These are phyloP conservation scores for Spinacia oleracea DNA, from an alignment of 179 eudicot genomes.

Conservation along the genomic window DNA sequence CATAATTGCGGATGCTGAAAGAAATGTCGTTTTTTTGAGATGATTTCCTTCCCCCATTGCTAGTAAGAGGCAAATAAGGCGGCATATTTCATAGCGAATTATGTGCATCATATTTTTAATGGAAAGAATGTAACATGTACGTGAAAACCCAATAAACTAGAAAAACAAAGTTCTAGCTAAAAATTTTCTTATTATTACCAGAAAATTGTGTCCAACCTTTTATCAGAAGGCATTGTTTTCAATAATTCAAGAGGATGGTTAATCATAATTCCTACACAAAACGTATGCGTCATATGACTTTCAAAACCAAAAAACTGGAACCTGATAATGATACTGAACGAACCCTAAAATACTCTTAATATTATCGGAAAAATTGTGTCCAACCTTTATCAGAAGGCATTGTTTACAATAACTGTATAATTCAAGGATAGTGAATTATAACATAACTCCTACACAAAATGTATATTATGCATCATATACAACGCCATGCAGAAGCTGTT, in stretches of 20 bases:
- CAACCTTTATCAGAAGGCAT: background rate
- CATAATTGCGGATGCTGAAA: too few relatives aligned
- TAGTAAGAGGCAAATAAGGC: too few relatives aligned
- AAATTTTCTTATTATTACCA: background rate
- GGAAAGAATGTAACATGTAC: background rate
- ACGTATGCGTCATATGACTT: slow-evolving; percentile 1
- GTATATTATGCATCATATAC: slow-evolving; percentile 8
- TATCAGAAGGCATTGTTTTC: background rate
- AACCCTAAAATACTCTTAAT: background rate
- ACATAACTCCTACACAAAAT: background rate
- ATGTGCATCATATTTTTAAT: background rate
- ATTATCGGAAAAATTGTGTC: background rate
- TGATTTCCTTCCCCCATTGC: too few relatives aligned
- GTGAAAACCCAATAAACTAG: background rate
- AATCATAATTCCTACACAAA: background rate
- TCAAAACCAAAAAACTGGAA: too few relatives aligned
- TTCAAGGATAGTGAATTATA: background rate
- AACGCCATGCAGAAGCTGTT: slow-evolving; percentile 72
- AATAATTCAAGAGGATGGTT: background rate
- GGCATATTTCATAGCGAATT: too few relatives aligned
- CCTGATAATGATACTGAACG: too few relatives aligned
- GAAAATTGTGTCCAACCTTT: background rate
- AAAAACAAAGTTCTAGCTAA: background rate
- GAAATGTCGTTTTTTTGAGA: too few relatives aligned
- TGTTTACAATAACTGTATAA: background rate